phyloP scores from a whole-genome alignment of 345 rosid species.

The Chamaenerion angustifolium region DNA sequence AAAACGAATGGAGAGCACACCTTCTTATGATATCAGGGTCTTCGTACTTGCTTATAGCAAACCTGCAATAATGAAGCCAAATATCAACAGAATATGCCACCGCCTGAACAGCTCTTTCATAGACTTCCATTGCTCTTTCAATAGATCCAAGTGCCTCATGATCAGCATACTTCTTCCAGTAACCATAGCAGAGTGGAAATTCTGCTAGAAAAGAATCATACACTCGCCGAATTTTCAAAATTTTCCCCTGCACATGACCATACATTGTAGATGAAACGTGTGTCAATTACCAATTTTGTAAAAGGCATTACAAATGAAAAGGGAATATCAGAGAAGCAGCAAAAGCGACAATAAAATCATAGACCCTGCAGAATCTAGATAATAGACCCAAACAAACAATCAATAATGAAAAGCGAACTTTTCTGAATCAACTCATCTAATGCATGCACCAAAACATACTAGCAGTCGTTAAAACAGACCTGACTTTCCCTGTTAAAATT shows the following conservation, averaged over 20 bases:
- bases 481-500: too few species aligned
- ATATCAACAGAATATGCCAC: conserved; percentile 98
- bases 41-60: conserved; percentile 70
- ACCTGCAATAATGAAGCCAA: conserved; percentile 84
- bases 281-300: background rate
- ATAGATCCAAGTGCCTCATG: conserved; percentile 82
- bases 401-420: too few species aligned
- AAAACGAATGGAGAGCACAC: conserved; percentile 30
- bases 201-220: conserved; percentile 90
- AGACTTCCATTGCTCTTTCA: conserved; percentile 95
- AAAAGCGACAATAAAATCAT: too few species aligned
- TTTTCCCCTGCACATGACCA: conserved; percentile 47
- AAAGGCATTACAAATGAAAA: background rate
- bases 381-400: too few species aligned
- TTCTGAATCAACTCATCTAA: too few species aligned
- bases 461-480: too few species aligned
- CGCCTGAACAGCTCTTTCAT: conserved; percentile 80
- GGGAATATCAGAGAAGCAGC: background rate
- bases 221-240: conserved; percentile 63
- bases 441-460: too few species aligned
- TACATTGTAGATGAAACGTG: background rate
- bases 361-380: too few species aligned
- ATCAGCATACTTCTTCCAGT: conserved; percentile 98
- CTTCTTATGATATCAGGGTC: conserved; percentile 93
- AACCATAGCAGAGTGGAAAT: conserved; percentile 94